These are phyloP conservation scores for Trichoderma sp. DNA, from an alignment of 2,329 filamentous ascomycete genomes.

Conservation along the genomic window DNA sequence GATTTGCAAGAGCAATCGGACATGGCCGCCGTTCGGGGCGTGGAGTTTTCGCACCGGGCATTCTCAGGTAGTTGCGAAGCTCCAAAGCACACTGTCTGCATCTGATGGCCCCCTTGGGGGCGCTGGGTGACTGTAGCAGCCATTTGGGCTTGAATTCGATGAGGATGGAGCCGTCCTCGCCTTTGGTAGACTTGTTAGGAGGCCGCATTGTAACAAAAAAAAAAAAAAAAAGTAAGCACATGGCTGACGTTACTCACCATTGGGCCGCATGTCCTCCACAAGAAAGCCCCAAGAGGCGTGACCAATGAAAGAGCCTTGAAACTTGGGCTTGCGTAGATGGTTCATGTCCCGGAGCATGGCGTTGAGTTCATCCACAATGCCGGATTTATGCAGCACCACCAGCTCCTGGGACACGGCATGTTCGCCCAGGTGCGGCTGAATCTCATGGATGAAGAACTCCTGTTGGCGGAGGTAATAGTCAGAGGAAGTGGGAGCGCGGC, in stretches of 20 bases:
- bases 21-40: slow-evolving; percentile 51
- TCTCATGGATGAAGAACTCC: slow-evolving; percentile 34
- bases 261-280: slow-evolving; percentile 65
- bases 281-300: slow-evolving; percentile 63
- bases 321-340: slow-evolving; percentile 41
- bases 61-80: slow-evolving; percentile 35
- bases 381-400: slow-evolving; percentile 36
- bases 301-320: slow-evolving; percentile 48
- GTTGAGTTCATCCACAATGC: slow-evolving; percentile 48
- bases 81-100: slow-evolving; percentile 71
- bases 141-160: slow-evolving; percentile 85
- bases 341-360: slow-evolving; percentile 50
- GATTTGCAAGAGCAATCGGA: slow-evolving; percentile 60
- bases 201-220: background rate
- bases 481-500: slow-evolving; percentile 34
- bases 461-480: slow-evolving; percentile 39
- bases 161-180: slow-evolving; percentile 37
- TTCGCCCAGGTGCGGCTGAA: slow-evolving; percentile 35
- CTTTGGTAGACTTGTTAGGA: slow-evolving; percentile 21
- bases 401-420: slow-evolving; percentile 38
- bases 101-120: slow-evolving; percentile 58
- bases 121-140: slow-evolving; percentile 71
- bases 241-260: slow-evolving; percentile 26
- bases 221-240: background rate
- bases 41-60: slow-evolving; percentile 33